phyloP scores from a whole-genome alignment of 2,329 filamentous ascomycete genomes.

The Cadophora sp. region DNA sequence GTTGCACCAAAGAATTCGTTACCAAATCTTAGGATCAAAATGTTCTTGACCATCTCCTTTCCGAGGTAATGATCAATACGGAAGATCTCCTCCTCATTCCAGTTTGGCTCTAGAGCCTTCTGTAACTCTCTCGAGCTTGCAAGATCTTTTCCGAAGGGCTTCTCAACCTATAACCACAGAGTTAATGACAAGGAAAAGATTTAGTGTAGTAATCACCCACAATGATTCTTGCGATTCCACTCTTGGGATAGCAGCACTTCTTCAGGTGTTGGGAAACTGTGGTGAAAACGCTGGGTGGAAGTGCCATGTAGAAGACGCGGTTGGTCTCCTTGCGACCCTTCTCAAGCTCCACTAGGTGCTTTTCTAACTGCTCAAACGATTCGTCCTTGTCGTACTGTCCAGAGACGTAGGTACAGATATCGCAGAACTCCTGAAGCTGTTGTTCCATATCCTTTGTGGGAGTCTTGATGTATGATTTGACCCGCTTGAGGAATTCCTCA shows the following conservation, averaged over 20 bases:
- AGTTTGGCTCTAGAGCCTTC: conserved; percentile 93
- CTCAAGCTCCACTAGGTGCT: conserved; percentile 87
- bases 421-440: conserved; percentile 89
- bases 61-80: conserved; percentile 99
- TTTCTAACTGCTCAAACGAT: conserved; percentile 84
- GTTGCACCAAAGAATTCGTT: conserved; percentile 99
- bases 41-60: conserved; percentile 99
- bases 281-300: conserved; percentile 97
- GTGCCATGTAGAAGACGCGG: conserved; percentile 98
- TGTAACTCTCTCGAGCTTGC: conserved; percentile 93
- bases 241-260: conserved; percentile 93
- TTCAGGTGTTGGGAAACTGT: conserved; percentile 97
- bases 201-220: conserved; percentile 58
- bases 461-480: conserved; percentile 98
- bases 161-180: conserved; percentile 76
- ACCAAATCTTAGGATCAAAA: conserved; percentile 95
- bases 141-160: conserved; percentile 98
- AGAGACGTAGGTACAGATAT: conserved; percentile 90
- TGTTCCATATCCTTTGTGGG: conserved; percentile 97
- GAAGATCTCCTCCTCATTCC: conserved; percentile 99
- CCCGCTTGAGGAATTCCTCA: conserved; percentile 89
- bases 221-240: conserved; percentile 91
- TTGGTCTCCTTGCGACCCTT: conserved; percentile 82
- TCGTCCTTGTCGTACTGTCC: conserved; percentile 98
- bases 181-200: conserved; percentile 35